phyloP scores from a whole-genome alignment of 805 yeast genomes.

The Vanderwaltozyma yarrowii region DNA sequence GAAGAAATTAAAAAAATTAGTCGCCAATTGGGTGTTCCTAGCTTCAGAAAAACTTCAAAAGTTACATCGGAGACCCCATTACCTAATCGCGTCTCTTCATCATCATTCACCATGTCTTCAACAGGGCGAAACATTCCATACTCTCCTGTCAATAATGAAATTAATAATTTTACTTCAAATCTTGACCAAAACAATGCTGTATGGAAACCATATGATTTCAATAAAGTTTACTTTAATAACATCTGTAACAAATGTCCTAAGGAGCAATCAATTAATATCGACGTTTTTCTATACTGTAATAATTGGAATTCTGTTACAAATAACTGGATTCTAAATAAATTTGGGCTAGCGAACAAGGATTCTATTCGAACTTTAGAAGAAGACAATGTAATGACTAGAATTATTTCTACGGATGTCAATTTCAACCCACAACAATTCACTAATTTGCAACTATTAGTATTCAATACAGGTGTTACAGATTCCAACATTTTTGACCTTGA shows the following conservation, averaged over 20 bases:
- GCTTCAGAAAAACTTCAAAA: conserved; percentile 13
- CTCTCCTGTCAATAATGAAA: conserved; percentile 22
- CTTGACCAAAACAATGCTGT: conserved; percentile 31
- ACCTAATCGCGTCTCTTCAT: conserved; percentile 3
- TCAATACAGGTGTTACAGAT: conserved; percentile 31
- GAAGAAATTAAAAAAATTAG: conserved; percentile 32
- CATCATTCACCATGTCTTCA: conserved; percentile 14
- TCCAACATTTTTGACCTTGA: conserved; percentile 26
- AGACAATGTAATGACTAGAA: conserved; percentile 6
- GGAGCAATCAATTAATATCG: conserved; percentile 2
- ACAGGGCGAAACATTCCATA: conserved; percentile 13
- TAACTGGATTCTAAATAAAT: conserved; percentile 28
- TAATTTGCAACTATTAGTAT: conserved; percentile 28
- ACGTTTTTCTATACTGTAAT: conserved; percentile 17
- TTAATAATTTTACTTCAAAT: conserved; percentile 20
- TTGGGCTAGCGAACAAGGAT: conserved; percentile 12
- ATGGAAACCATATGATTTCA: conserved; percentile 41
- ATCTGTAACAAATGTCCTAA: conserved; percentile 4
- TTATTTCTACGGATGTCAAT: conserved; percentile 16
- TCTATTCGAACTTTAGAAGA: conserved; percentile 1
- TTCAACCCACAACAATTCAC: conserved; percentile 20
- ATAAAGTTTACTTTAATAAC: conserved; percentile 25
- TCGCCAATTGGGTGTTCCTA: conserved; percentile 30
- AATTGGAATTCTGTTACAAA: conserved; percentile 25
- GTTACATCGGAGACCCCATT: conserved; percentile 15